A percentile compares a stretch with the other conserved stretches of the same genome.
Conservation (phyloP, 805 yeast genomes). For the Pichia rugopelliculosa region DNA sequence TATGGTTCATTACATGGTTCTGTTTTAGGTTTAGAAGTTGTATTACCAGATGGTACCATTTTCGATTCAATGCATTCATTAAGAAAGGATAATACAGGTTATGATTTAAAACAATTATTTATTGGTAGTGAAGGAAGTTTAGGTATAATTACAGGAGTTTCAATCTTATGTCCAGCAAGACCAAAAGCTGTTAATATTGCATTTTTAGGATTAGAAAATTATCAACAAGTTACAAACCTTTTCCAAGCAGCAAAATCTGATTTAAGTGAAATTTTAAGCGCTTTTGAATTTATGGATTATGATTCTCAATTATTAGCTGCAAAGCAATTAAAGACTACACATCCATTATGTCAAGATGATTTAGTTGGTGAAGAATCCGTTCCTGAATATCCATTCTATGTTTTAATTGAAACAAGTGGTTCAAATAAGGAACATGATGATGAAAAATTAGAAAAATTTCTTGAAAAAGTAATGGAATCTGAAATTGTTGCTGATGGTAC, state of each 20-base stretch:
- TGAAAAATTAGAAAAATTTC: conserved; percentile 75
- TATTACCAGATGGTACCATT: conserved; percentile 83
- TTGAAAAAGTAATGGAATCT: conserved; percentile 78
- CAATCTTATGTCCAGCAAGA: conserved; percentile 82
- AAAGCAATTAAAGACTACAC: conserved; percentile 48
- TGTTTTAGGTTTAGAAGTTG: conserved; percentile 86
- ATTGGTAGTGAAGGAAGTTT: conserved; percentile 93
- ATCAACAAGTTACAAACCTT: conserved; percentile 76
- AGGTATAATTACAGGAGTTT: conserved; percentile 85
- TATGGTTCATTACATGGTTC: conserved; percentile 92
- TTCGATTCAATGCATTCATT: conserved; percentile 74
- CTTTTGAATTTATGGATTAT: conserved; percentile 90
- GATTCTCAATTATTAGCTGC: conserved; percentile 60
- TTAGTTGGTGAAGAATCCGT: conserved; percentile 38
- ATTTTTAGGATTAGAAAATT: conserved; percentile 72
- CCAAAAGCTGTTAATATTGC: conserved; percentile 85
- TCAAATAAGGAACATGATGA: conserved; percentile 91
- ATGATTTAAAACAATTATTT: conserved; percentile 84
- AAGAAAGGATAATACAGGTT: conserved; percentile 93
- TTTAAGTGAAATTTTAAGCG: conserved; percentile 78
- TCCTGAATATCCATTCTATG: conserved; percentile 74
- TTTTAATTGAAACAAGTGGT: conserved; percentile 93
- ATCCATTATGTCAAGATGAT: conserved; percentile 61
- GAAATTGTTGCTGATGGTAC: conserved; percentile 89
- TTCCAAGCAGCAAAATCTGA: conserved; percentile 73